Percentiles rank a stretch among this genome's conserved stretches.
These are phyloP conservation scores for Dioscorea zingiberensis DNA, from an alignment of 106 monocot genomes.

Conservation along the genomic window DNA sequence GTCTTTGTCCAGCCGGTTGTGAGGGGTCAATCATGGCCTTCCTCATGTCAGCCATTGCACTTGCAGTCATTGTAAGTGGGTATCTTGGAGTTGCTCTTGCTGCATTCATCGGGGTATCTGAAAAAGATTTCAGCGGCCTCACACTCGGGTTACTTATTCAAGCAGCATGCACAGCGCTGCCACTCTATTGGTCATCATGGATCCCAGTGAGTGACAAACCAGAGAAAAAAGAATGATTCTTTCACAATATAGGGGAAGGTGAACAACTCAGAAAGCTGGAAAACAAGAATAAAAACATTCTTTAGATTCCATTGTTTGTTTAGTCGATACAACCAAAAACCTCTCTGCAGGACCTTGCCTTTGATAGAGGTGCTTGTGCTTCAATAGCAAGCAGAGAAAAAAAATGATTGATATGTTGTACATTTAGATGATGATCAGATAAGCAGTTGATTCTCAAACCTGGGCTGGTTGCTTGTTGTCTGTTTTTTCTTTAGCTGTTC, in stretches of 20 bases:
- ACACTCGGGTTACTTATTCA: conserved; percentile 34
- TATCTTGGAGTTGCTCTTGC: conserved; percentile 73
- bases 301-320: not conserved
- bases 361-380: too few species aligned
- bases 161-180: conserved; percentile 43
- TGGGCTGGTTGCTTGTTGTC: too few species aligned
- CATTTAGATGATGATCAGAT: too few species aligned
- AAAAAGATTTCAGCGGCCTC: conserved; percentile 43
- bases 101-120: conserved; percentile 26
- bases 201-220: conserved; percentile 24
- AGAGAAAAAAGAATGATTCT: conserved; percentile 30
- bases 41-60: conserved; percentile 57
- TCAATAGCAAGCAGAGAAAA: too few species aligned
- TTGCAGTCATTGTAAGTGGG: conserved; percentile 53
- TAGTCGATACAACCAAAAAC: too few species aligned
- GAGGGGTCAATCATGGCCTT: conserved; percentile 87
- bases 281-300: not conserved
- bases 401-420: too few species aligned
- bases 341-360: too few species aligned
- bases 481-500: too few species aligned
- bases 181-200: conserved; percentile 46
- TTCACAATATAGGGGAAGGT: too few species aligned
- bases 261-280: not conserved
- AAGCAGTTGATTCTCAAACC: too few species aligned
- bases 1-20: conserved; percentile 65